Evolutionary conservation across 2,329 filamentous ascomycete genomes (phyloP), one percentile per base, ranked within the genome.

Genomic region (Cladorrhinum sp.): DNA sequence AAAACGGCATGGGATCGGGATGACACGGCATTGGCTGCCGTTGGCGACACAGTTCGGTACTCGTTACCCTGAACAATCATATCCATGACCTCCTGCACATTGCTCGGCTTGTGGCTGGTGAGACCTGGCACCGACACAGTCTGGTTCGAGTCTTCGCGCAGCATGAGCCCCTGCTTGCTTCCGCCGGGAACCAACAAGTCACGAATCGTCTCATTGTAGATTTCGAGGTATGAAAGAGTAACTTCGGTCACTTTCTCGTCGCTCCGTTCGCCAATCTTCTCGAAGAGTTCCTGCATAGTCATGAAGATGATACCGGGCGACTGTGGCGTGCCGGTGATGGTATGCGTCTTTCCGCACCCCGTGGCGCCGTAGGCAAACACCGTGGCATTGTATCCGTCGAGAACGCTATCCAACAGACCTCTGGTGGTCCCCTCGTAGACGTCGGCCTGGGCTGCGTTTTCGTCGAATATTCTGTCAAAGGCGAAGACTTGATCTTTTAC

Each of bases 301-400:
- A 99, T 79, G 77, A 98, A 99, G 73, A 99, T 99, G 70, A 99
- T 98, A 60, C 95, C 95, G 0, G 95, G 95, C 71, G 96, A 90
- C 73, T 96, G 90, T 1, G 92, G 78, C 0, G 93, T 97, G 66
- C 95, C 95, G 2, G 89, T 92, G 70, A 99, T 99, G 9, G 95
- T 99, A 75, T 99, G 95, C 23, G 95, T 99, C 79, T 99, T 99
- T 75, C 95, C 95, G 75, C 95, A 99, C 41, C 95, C 95, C 0
- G 95, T 99, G 41, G 95, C 95, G 67, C 95, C 95, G 75, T 99
- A 99, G 54, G 95, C 95, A 73, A 99, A 99, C 3, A 99, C 95
- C 0, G 95, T 99, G 52, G 95, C 95, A 79, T 99, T 99, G 81
- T 97, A 99, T 66, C 95, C 95, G 67, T 99, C 93, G 61, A 99